phyloP scores from a whole-genome alignment of 2,329 filamentous ascomycete species.

The Trichoderma polysporum region DNA sequence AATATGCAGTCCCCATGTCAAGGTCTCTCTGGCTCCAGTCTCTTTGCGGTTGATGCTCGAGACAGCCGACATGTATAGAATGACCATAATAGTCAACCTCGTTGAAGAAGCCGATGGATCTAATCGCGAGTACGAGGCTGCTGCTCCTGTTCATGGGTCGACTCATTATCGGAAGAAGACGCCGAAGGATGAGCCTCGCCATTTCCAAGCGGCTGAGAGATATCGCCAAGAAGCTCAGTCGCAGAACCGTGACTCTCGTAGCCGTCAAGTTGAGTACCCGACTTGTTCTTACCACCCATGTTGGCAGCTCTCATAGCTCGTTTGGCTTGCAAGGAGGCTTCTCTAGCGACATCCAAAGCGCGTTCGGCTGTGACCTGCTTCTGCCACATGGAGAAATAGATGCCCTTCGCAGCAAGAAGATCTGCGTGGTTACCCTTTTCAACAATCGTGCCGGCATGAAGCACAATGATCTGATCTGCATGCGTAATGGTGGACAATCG shows the following conservation, averaged over 20 bases:
- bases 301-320: constrained; percentile 49
- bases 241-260: constrained; percentile 49
- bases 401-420: constrained; percentile 66
- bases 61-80: neutral
- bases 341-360: constrained; percentile 46
- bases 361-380: constrained; percentile 80
- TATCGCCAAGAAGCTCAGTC: constrained; percentile 40
- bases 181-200: constrained; percentile 31
- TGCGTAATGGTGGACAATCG: constrained; percentile 82
- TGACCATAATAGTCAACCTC: neutral
- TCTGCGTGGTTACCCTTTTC: constrained; percentile 79
- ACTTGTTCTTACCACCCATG: constrained; percentile 41
- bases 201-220: constrained; percentile 31
- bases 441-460: constrained; percentile 72
- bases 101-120: neutral
- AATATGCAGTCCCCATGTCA: neutral
- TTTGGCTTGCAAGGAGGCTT: constrained; percentile 38
- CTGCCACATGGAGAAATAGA: constrained; percentile 84
- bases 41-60: neutral
- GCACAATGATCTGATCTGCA: constrained; percentile 80
- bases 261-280: constrained; percentile 46
- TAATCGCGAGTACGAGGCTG: neutral
- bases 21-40: neutral
- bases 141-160: constrained; percentile 15
- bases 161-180: constrained; percentile 36